Percentiles rank a stretch among this genome's conserved stretches.
Conservation (phyloP, 208 protist genomes). For the Leishmania tropica region DNA sequence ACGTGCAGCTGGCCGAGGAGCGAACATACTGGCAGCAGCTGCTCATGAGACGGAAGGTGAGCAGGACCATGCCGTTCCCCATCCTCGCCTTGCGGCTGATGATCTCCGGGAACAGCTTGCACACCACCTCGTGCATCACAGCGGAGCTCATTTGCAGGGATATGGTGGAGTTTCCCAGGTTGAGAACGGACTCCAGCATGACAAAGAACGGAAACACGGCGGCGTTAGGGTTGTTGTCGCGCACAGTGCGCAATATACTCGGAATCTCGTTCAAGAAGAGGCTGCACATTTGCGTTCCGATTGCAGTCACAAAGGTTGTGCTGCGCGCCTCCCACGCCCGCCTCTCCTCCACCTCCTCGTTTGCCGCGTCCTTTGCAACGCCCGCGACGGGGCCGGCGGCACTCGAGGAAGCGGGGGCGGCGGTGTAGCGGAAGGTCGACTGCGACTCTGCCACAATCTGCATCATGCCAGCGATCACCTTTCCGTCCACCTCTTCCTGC, state of each 20-base stretch:
- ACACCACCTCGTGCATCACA: conserved; percentile 70
- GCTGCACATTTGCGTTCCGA: conserved; percentile 63
- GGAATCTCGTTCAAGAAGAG: conserved; percentile 72
- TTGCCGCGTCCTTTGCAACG: not conserved
- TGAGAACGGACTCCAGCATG: conserved; percentile 77
- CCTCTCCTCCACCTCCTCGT: conserved; percentile 24
- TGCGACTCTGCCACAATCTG: conserved; percentile 74
- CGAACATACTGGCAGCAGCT: conserved; percentile 85
- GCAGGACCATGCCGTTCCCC: conserved; percentile 74
- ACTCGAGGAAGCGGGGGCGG: not conserved
- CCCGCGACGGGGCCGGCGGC: not conserved
- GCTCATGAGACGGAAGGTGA: conserved; percentile 89
- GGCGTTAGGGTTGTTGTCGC: conserved; percentile 42
- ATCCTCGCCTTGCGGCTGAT: conserved; percentile 76
- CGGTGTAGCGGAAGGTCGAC: conserved; percentile 68
- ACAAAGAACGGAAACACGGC: conserved; percentile 86
- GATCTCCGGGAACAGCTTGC: conserved; percentile 80
- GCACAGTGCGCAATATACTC: conserved; percentile 56
- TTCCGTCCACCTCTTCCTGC: conserved; percentile 42
- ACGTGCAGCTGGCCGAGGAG: conserved; percentile 51
- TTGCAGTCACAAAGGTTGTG: conserved; percentile 72
- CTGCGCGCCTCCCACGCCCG: conserved; percentile 77
- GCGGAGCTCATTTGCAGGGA: conserved; percentile 81
- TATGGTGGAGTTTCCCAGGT: conserved; percentile 78
- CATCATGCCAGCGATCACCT: conserved; percentile 70